Percentiles rank a stretch among this genome's conserved stretches.
Conservation (phyloP, 768 basidiomycete species). For the Roridomyces roridus region DNA sequence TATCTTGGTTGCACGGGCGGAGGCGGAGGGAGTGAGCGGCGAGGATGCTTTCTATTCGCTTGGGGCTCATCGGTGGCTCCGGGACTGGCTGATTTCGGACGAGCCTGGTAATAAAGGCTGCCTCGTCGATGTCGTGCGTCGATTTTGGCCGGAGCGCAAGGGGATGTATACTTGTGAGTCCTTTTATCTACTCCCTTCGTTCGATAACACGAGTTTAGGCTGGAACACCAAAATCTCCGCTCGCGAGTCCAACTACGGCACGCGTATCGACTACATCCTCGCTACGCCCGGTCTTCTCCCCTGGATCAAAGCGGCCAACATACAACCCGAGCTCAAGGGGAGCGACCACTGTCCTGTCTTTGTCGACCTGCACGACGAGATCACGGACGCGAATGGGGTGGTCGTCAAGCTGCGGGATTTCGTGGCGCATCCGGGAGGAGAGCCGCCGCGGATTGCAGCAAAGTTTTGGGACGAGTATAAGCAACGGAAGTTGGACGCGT, state of each 20-base stretch:
- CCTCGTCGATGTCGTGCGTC: slow-evolving; percentile 85
- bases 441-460: slow-evolving; percentile 78
- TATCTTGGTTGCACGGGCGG: slow-evolving; percentile 53
- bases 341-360: slow-evolving; percentile 99
- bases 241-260: slow-evolving; percentile 92
- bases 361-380: slow-evolving; percentile 86
- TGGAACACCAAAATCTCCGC: slow-evolving; percentile 97
- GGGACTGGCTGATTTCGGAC: slow-evolving; percentile 64
- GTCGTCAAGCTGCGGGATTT: slow-evolving; percentile 42
- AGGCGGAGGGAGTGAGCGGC: slow-evolving; percentile 41
- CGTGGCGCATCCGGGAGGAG: slow-evolving; percentile 27
- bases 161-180: slow-evolving; percentile 92
- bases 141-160: slow-evolving; percentile 81
- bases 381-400: slow-evolving; percentile 49
- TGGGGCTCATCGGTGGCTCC: slow-evolving; percentile 77
- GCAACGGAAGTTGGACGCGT: slow-evolving; percentile 80
- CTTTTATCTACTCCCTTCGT: background rate
- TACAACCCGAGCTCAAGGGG: slow-evolving; percentile 84
- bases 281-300: slow-evolving; percentile 85
- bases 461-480: slow-evolving; percentile 89
- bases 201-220: slow-evolving; percentile 53
- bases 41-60: slow-evolving; percentile 58
- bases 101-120: slow-evolving; percentile 55
- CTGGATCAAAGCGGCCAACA: slow-evolving; percentile 88
- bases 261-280: slow-evolving; percentile 91